Evolutionary conservation across 352 stramenopile species (phyloP).

Genomic region (Phytopythium delawarense): DNA sequence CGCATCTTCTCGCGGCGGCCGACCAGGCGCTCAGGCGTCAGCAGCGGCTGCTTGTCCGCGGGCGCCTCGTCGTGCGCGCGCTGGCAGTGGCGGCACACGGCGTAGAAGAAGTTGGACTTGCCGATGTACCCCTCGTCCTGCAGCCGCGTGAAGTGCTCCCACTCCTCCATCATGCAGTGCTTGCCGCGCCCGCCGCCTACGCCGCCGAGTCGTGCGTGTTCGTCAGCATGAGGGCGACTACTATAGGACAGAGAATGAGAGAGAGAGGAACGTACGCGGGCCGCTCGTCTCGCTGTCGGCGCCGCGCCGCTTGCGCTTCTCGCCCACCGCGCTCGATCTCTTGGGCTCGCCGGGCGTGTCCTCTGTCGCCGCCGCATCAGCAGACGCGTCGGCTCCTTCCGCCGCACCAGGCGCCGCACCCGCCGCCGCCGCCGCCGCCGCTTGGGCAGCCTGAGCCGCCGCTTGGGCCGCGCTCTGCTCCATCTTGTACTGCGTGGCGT

Average conservation of each 20-base stretch:
- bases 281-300: slow-evolving; percentile 27
- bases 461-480: slow-evolving; percentile 24
- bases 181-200: slow-evolving; percentile 47
- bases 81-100: slow-evolving; percentile 68
- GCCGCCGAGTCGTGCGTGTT: no score
- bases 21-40: slow-evolving; percentile 63
- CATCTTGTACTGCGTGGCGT: slow-evolving; percentile 59
- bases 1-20: slow-evolving; percentile 75
- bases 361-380: background rate
- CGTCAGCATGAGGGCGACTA: background rate
- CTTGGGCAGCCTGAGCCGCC: slow-evolving; percentile 13
- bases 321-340: slow-evolving; percentile 11
- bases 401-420: background rate
- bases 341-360: slow-evolving; percentile 5
- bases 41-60: slow-evolving; percentile 46
- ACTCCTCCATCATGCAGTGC: slow-evolving; percentile 84
- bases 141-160: slow-evolving; percentile 70
- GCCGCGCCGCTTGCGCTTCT: slow-evolving; percentile 54
- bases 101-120: slow-evolving; percentile 81
- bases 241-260: background rate
- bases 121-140: slow-evolving; percentile 78
- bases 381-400: background rate
- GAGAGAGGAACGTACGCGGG: slow-evolving; percentile 15
- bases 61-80: slow-evolving; percentile 46
- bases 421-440: slow-evolving; percentile 8